A percentile compares a stretch with the other conserved stretches of the same genome.
Evolutionary conservation across 768 basidiomycete species (phyloP).

Genomic region (Saitozyma sp.): DNA sequence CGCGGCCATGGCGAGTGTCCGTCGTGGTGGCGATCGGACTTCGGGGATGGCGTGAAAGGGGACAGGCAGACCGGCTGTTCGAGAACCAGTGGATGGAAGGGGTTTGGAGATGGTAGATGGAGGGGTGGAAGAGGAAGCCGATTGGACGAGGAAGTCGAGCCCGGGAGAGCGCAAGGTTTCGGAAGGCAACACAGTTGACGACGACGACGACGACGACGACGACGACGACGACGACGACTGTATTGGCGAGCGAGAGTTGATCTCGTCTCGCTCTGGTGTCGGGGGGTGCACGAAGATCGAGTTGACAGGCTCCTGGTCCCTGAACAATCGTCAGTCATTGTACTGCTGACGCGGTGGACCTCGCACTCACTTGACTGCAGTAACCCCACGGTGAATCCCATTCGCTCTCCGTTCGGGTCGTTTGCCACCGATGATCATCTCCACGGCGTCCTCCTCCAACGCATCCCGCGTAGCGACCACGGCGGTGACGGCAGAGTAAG

Average conservation of each 20-base stretch:
- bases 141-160: slow-evolving; percentile 13
- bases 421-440: slow-evolving; percentile 26
- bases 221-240: background rate
- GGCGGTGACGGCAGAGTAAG: slow-evolving; percentile 19
- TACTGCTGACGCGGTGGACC: background rate
- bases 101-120: background rate
- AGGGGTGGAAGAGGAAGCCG: no score
- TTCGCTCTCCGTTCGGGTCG: no score
- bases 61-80: slow-evolving; percentile 10
- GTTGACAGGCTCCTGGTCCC: slow-evolving; percentile 17
- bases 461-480: slow-evolving; percentile 7
- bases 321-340: slow-evolving; percentile 15
- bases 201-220: background rate
- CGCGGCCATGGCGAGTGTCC: slow-evolving; percentile 27
- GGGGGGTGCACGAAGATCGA: slow-evolving; percentile 47
- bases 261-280: slow-evolving; percentile 34
- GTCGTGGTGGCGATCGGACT: slow-evolving; percentile 48
- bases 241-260: slow-evolving; percentile 9
- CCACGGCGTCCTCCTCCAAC: slow-evolving; percentile 36
- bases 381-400: background rate
- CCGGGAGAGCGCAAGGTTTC: background rate
- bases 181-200: background rate
- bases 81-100: slow-evolving; percentile 2
- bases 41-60: slow-evolving; percentile 46
- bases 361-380: slow-evolving; percentile 14